phyloP scores from a whole-genome alignment of 164 flowering plant genomes.

The Stephania cephalantha region DNA sequence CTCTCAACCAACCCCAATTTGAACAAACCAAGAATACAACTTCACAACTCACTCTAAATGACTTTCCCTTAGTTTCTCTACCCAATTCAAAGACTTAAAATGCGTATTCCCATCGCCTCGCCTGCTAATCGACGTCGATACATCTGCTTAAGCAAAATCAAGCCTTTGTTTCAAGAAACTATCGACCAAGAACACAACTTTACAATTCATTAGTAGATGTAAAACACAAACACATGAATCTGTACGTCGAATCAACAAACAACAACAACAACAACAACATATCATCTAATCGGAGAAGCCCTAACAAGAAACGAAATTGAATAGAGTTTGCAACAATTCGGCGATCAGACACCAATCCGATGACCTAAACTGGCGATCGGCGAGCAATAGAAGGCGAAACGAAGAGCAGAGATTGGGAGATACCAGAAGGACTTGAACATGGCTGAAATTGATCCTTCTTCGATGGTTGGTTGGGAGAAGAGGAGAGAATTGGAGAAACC shows the following conservation, averaged over 20 bases:
- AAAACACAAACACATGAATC: background rate
- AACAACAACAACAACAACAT: no score
- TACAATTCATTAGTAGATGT: background rate
- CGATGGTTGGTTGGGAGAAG: background rate
- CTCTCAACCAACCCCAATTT: no score
- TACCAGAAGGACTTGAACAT: constrained; percentile 22
- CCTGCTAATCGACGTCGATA: no score
- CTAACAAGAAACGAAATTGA: background rate
- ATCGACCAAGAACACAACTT: no score
- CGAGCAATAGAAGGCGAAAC: background rate
- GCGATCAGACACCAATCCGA: background rate
- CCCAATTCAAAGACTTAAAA: no score
- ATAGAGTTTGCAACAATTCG: background rate
- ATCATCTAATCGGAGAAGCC: background rate
- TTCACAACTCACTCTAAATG: no score
- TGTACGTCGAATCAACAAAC: background rate
- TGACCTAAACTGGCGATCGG: background rate
- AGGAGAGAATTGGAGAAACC: background rate
- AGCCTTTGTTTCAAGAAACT: no score
- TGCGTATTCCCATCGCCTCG: no score
- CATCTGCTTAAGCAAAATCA: no score
- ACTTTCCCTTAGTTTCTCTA: no score
- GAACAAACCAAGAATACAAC: no score
- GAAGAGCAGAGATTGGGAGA: background rate
- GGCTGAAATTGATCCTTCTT: constrained; percentile 1